These are phyloP conservation scores for Cordyceps javanica DNA, from an alignment of 2,329 filamentous ascomycete genomes.

Conservation along the genomic window DNA sequence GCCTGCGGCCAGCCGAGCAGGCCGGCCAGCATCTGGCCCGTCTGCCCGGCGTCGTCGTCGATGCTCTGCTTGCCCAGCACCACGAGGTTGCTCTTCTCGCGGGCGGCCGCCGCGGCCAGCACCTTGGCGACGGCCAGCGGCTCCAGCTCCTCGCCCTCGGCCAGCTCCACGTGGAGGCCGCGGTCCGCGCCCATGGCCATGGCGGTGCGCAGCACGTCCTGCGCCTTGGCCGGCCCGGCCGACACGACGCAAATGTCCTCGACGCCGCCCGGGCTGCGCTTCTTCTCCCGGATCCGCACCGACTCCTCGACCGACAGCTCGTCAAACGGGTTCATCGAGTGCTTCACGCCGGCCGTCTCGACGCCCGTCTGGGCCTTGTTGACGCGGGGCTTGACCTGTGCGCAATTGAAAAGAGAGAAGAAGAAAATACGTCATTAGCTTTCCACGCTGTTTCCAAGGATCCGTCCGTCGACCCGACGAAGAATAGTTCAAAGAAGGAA, in stretches of 20 bases:
- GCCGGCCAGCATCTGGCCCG: conserved; percentile 95
- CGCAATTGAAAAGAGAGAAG: not conserved
- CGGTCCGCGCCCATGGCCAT: conserved; percentile 99
- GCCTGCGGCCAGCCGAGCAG: conserved; percentile 90
- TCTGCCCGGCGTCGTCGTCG: conserved; percentile 93
- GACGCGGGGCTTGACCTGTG: conserved; percentile 61
- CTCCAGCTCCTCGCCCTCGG: conserved; percentile 72
- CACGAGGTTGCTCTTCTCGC: conserved; percentile 85
- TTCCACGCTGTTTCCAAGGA: not conserved
- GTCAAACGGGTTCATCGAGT: conserved; percentile 99
- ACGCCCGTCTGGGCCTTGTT: conserved; percentile 76
- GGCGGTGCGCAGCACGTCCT: conserved; percentile 85
- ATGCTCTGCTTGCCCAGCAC: conserved; percentile 97
- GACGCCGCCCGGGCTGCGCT: conserved; percentile 64
- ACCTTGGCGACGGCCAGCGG: conserved; percentile 91
- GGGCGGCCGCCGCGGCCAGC: conserved; percentile 69
- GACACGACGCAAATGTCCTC: conserved; percentile 88
- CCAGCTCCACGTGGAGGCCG: conserved; percentile 76
- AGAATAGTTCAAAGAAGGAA: not conserved
- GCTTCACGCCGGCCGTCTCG: conserved; percentile 89
- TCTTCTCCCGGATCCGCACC: conserved; percentile 87
- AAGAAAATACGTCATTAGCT: not conserved
- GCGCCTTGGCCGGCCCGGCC: conserved; percentile 80
- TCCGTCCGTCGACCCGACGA: not conserved
- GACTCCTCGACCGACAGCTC: conserved; percentile 97